Evolutionary conservation across 257 asterid genomes (phyloP).

Genomic region (Solanum paucissectum): DNA sequence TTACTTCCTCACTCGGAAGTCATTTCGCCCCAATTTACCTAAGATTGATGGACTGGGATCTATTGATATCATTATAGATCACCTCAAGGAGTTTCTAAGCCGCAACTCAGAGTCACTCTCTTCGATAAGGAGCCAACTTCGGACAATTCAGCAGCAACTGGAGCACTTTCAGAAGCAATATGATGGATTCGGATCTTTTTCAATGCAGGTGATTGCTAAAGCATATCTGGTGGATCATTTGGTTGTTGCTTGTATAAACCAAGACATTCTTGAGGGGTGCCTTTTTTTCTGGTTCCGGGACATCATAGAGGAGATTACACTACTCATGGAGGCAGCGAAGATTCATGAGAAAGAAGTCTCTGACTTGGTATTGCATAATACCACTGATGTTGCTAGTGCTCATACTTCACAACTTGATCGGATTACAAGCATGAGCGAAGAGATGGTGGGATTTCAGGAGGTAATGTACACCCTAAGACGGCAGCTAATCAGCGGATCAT

Average conservation of each 20-base stretch:
- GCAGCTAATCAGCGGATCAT: background rate
- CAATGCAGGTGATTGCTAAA: background rate
- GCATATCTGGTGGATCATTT: constrained; percentile 13
- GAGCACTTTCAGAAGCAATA: background rate
- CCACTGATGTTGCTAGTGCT: background rate
- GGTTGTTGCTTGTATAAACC: background rate
- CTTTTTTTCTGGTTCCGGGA: background rate
- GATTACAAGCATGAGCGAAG: background rate
- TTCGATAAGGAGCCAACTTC: background rate
- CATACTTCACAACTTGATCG: background rate
- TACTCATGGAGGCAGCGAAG: background rate
- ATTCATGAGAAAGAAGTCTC: background rate
- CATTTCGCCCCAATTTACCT: background rate
- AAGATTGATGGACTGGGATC: background rate
- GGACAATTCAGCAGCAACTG: background rate
- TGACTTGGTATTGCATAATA: background rate
- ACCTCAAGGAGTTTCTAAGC: background rate
- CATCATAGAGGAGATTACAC: background rate
- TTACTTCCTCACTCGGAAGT: background rate
- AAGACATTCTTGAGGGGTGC: constrained; percentile 1
- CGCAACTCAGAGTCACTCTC: background rate
- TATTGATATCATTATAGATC: background rate
- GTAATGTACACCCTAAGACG: background rate
- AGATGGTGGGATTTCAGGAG: constrained; percentile 13
- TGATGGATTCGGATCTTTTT: background rate